phyloP scores from a whole-genome alignment of 805 yeast genomes.

The Candida arabinofermentans region DNA sequence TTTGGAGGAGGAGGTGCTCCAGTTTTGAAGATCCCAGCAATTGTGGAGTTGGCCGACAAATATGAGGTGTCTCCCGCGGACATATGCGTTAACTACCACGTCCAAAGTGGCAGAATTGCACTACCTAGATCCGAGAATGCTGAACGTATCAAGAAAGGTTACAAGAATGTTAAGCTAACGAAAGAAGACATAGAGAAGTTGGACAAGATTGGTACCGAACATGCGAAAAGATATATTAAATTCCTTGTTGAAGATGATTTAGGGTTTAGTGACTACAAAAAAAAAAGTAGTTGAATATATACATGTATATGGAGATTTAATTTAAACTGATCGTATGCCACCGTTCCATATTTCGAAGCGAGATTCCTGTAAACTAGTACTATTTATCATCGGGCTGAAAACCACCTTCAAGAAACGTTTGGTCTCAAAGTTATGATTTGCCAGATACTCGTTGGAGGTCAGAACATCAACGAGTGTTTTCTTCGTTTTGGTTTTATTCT shows the following conservation, averaged over 20 bases:
- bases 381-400: conserved; percentile 25
- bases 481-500: conserved; percentile 6
- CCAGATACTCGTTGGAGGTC: conserved; percentile 27
- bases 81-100: conserved; percentile 60
- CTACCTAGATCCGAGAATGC: conserved; percentile 70
- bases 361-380: conserved; percentile 14
- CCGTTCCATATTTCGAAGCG: conserved; percentile 36
- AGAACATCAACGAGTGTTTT: conserved; percentile 21
- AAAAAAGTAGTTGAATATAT: not conserved
- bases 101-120: conserved; percentile 55
- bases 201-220: conserved; percentile 25
- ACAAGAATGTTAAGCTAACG: conserved; percentile 33
- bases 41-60: conserved; percentile 52
- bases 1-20: conserved; percentile 68
- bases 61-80: conserved; percentile 51
- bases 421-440: conserved; percentile 30
- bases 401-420: conserved; percentile 27
- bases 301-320: not conserved
- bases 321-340: conserved; percentile 26
- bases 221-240: conserved; percentile 30
- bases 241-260: conserved; percentile 31
- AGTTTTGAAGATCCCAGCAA: conserved; percentile 45
- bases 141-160: conserved; percentile 49
- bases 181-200: conserved; percentile 34
- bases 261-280: conserved; percentile 33